Conservation (phyloP, 1,284 basidiomycete genomes). For the Rhodotorula sp. region DNA sequence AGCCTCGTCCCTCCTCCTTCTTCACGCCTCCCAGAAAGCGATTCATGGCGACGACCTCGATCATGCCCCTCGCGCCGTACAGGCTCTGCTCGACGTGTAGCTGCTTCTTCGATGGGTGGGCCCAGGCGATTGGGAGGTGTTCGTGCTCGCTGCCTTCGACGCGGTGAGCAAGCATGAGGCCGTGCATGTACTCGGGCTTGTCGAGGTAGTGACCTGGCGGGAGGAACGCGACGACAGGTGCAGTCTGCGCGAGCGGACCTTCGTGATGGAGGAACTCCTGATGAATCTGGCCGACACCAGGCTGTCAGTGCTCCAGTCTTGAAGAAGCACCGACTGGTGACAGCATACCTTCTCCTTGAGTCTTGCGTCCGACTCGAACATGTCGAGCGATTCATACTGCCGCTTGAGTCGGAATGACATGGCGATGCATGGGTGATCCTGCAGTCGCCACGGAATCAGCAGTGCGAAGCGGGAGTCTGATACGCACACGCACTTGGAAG, state of each 20-base stretch:
- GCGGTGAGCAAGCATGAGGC: background rate
- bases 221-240: slow-evolving; percentile 18
- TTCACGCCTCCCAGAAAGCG: background rate
- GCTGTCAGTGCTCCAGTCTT: background rate
- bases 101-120: background rate
- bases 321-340: too few relatives aligned
- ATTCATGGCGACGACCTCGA: slow-evolving; percentile 21
- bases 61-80: background rate
- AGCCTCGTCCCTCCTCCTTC: slow-evolving; percentile 35
- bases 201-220: background rate
- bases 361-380: background rate
- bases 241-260: slow-evolving; percentile 14
- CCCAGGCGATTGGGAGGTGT: background rate
- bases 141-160: slow-evolving; percentile 4
- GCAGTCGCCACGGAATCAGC: background rate
- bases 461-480: too few relatives aligned
- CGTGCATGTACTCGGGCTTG: background rate
- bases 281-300: background rate
- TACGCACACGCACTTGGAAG: slow-evolving; percentile 1
- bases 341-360: too few relatives aligned
- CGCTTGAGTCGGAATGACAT: slow-evolving; percentile 9
- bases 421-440: slow-evolving; percentile 22
- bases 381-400: slow-evolving; percentile 13
- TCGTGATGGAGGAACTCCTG: slow-evolving; percentile 2
- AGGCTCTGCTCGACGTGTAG: slow-evolving; percentile 1